These are phyloP conservation scores for Brassica incana DNA, from an alignment of 345 rosid species.

Conservation along the genomic window DNA sequence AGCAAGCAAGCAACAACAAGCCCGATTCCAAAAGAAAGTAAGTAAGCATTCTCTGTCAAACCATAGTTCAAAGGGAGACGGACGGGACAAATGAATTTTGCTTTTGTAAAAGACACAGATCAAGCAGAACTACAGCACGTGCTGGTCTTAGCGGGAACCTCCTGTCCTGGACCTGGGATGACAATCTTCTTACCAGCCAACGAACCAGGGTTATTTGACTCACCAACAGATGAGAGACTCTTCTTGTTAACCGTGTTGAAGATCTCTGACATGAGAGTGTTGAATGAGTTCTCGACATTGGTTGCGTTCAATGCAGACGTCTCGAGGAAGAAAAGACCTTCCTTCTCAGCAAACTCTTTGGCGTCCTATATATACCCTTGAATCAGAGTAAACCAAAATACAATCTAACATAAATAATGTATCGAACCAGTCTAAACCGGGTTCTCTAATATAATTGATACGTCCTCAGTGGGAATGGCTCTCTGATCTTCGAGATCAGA, in stretches of 20 bases:
- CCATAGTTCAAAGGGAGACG: background rate
- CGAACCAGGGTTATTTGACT: slow-evolving; percentile 44
- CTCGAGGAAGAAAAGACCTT: slow-evolving; percentile 80
- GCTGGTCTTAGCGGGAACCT: slow-evolving; percentile 53
- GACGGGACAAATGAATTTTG: background rate
- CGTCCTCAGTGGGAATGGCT: slow-evolving; percentile 46
- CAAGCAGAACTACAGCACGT: slow-evolving; percentile 59
- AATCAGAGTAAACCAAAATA: too few species aligned
- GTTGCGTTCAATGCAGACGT: slow-evolving; percentile 73
- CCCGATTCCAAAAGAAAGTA: slow-evolving; percentile 32
- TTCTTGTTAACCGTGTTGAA: slow-evolving; percentile 73
- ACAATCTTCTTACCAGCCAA: slow-evolving; percentile 69
- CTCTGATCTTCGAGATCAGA: slow-evolving; percentile 68
- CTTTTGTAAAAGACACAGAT: slow-evolving; percentile 24
- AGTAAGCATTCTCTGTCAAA: slow-evolving; percentile 23
- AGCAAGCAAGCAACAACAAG: slow-evolving; percentile 8
- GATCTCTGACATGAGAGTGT: slow-evolving; percentile 70
- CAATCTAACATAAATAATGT: too few species aligned
- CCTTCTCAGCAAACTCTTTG: slow-evolving; percentile 76
- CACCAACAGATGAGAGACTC: slow-evolving; percentile 58
- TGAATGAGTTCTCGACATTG: slow-evolving; percentile 68
- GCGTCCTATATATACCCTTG: slow-evolving; percentile 44
- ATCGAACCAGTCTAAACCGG: too few species aligned
- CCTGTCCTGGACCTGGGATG: slow-evolving; percentile 74
- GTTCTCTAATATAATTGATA: too few species aligned